Percentiles rank a stretch among this genome's conserved stretches.
Conservation (phyloP, 2,329 filamentous ascomycete species). For the Helotiales sp. region DNA sequence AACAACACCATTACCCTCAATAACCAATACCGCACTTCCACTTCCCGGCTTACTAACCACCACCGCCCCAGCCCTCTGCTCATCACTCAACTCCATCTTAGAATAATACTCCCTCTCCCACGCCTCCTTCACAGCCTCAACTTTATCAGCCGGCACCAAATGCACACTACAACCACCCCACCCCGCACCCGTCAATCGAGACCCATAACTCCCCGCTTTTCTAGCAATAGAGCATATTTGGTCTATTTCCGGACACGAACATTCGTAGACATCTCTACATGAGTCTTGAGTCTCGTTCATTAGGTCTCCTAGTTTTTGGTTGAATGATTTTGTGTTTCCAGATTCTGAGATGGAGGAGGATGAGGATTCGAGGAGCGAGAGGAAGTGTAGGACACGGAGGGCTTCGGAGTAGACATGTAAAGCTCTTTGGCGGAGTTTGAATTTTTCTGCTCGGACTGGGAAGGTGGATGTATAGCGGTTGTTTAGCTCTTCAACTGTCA, state of each 20-base stretch:
- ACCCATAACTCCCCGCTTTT: slow-evolving; percentile 78
- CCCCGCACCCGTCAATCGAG: slow-evolving; percentile 85
- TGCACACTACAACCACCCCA: slow-evolving; percentile 98
- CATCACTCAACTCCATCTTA: slow-evolving; percentile 62
- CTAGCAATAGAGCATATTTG: slow-evolving; percentile 79
- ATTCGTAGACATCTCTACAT: slow-evolving; percentile 85
- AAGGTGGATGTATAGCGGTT: slow-evolving; percentile 81
- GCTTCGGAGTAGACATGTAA: slow-evolving; percentile 92
- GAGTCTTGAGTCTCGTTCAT: slow-evolving; percentile 90
- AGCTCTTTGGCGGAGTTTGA: slow-evolving; percentile 85
- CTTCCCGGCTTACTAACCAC: slow-evolving; percentile 86
- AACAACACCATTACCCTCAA: slow-evolving; percentile 27
- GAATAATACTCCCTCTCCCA: slow-evolving; percentile 82
- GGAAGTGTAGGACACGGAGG: slow-evolving; percentile 80
- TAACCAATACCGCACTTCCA: slow-evolving; percentile 59
- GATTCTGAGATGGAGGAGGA: slow-evolving; percentile 36
- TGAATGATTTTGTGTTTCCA: slow-evolving; percentile 56
- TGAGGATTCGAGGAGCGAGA: slow-evolving; percentile 67
- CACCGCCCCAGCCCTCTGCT: slow-evolving; percentile 76
- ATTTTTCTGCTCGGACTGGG: slow-evolving; percentile 82
- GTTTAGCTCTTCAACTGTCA: slow-evolving; percentile 71
- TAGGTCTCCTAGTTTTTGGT: slow-evolving; percentile 72
- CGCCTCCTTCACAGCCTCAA: slow-evolving; percentile 73
- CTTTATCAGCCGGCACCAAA: slow-evolving; percentile 80
- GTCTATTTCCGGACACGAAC: slow-evolving; percentile 91